Conservation (phyloP, 2,329 filamentous ascomycete genomes). For the Penicillium sp. region DNA sequence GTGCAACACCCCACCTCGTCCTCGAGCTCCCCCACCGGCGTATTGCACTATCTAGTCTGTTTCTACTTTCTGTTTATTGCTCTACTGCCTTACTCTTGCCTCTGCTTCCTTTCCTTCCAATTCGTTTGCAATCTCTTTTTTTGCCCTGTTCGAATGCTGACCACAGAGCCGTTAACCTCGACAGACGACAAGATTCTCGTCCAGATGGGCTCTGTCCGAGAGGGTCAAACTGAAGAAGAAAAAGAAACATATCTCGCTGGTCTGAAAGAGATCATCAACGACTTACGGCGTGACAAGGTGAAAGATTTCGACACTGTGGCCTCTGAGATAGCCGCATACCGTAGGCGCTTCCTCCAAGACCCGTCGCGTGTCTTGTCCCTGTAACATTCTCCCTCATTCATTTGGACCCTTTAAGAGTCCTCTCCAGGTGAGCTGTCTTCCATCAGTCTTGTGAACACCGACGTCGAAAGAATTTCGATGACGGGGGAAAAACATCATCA, state of each 20-base stretch:
- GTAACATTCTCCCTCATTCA: conserved; percentile 32
- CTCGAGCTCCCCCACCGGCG: conserved; percentile 23
- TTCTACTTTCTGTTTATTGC: conserved; percentile 9
- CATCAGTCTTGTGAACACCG: conserved; percentile 10
- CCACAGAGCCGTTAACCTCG: conserved; percentile 39
- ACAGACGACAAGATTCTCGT: conserved; percentile 53
- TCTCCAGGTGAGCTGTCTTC: conserved; percentile 20
- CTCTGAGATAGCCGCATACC: conserved; percentile 50
- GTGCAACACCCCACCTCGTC: conserved; percentile 23
- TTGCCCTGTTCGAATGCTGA: conserved; percentile 40
- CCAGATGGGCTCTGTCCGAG: conserved; percentile 48
- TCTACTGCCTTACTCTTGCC: conserved; percentile 11
- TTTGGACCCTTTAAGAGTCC: conserved; percentile 5
- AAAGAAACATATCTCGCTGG: conserved; percentile 46
- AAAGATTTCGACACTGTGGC: conserved; percentile 52
- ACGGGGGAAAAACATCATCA: conserved; percentile 9
- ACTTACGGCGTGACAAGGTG: conserved; percentile 49
- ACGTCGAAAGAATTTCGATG: conserved; percentile 8
- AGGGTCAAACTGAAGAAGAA: conserved; percentile 46
- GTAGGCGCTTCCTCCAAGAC: conserved; percentile 50
- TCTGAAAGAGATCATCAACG: conserved; percentile 50
- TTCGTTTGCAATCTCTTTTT: conserved; percentile 19
- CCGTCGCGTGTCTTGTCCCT: conserved; percentile 46
- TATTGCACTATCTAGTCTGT: conserved; percentile 7
- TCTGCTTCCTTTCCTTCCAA: background rate